Conservation (phyloP, 176 grass and related monocot species). For the Aegilops speltoides region DNA sequence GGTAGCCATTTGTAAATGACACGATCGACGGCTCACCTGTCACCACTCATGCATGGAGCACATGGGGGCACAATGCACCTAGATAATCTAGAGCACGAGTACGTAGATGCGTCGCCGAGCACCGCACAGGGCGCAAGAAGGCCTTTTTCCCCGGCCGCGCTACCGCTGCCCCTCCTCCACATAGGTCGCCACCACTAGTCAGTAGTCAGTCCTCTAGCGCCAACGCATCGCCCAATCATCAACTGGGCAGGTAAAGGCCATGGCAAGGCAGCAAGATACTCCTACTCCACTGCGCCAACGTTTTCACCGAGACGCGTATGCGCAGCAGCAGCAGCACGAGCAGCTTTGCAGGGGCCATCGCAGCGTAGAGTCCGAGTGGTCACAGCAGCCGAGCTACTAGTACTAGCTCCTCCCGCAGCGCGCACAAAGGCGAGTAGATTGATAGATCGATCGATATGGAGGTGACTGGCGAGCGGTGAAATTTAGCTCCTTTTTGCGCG, state of each 20-base stretch:
- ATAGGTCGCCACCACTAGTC: slow-evolving; percentile 30
- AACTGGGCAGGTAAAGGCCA: slow-evolving; percentile 9
- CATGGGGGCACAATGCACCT: not conserved
- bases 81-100: not conserved
- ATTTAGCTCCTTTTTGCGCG: not conserved
- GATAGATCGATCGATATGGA: not conserved
- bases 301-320: slow-evolving; percentile 25
- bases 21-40: not conserved
- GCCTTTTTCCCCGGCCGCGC: slow-evolving; percentile 41
- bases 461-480: not conserved
- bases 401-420: not conserved
- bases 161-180: slow-evolving; percentile 13
- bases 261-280: not conserved
- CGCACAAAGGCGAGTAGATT: not conserved
- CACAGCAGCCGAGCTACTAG: not conserved
- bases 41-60: not conserved
- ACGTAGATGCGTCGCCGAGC: not conserved
- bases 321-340: not conserved
- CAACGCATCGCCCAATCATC: slow-evolving; percentile 8
- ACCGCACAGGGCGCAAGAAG: slow-evolving; percentile 22
- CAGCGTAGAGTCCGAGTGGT: not conserved
- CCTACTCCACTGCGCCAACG: not conserved
- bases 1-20: not conserved
- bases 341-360: slow-evolving; percentile 3
- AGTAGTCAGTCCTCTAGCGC: not conserved